Conservation (phyloP, 805 yeast genomes). For the Barnettozyma sp. region DNA sequence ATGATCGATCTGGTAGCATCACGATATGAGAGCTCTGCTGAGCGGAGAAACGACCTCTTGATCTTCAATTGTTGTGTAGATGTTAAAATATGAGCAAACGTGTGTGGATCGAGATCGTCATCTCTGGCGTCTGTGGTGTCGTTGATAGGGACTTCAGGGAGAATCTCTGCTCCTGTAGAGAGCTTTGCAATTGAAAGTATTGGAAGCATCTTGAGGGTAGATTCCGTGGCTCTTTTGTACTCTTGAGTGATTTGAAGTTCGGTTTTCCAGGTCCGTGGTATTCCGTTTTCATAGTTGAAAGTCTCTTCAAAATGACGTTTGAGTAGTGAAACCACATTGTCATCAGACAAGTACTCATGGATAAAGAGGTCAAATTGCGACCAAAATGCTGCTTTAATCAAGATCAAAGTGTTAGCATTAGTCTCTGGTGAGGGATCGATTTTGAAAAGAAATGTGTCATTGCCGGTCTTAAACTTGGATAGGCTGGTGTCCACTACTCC, state of each 20-base stretch:
- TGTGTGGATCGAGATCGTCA: conserved; percentile 34
- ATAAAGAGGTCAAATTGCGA: conserved; percentile 46
- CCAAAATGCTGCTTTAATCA: conserved; percentile 59
- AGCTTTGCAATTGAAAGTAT: conserved; percentile 45
- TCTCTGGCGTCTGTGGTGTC: conserved; percentile 34
- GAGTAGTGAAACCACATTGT: conserved; percentile 54
- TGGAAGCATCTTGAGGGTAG: conserved; percentile 54
- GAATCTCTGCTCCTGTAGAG: conserved; percentile 45
- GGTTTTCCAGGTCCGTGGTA: conserved; percentile 77
- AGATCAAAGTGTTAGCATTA: conserved; percentile 35
- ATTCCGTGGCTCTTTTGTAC: conserved; percentile 52
- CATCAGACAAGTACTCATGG: conserved; percentile 58
- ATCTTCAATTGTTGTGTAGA: conserved; percentile 53
- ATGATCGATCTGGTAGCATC: conserved; percentile 87
- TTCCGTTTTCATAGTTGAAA: conserved; percentile 78
- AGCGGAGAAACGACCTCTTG: conserved; percentile 55
- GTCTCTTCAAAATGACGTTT: conserved; percentile 76
- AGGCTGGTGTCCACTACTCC: conserved; percentile 27
- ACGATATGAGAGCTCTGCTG: conserved; percentile 69
- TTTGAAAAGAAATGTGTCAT: conserved; percentile 52
- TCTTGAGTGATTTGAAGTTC: conserved; percentile 63
- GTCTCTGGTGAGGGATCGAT: conserved; percentile 47
- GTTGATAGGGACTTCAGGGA: conserved; percentile 47
- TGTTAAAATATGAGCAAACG: conserved; percentile 52
- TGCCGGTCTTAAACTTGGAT: conserved; percentile 24